Evolutionary conservation across 495 filamentous ascomycete genomes (phyloP).

Genomic region (Pseudoneurospora amorphoporcata): DNA sequence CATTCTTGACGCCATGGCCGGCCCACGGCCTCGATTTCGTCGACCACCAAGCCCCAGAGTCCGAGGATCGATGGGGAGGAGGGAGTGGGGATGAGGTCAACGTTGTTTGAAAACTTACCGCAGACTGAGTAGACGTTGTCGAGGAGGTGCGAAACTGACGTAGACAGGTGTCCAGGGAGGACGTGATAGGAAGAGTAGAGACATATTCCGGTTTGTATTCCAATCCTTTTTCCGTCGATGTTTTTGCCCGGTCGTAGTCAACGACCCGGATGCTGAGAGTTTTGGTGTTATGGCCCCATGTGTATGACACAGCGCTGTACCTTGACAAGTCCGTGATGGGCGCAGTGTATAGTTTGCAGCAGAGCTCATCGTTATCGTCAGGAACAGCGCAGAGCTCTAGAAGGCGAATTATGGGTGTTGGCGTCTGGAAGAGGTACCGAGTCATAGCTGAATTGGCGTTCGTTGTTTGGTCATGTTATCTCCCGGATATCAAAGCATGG

Average conservation of each 20-base stretch:
- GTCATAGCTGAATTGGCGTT: neutral
- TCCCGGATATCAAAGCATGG: neutral
- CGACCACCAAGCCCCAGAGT: neutral
- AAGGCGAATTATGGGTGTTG: neutral
- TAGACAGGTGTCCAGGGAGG: neutral
- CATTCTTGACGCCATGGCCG: neutral
- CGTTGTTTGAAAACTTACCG: neutral
- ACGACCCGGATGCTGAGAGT: neutral
- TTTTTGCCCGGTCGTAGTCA: neutral
- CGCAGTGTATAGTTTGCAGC: neutral
- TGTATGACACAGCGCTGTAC: neutral
- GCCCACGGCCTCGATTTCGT: neutral
- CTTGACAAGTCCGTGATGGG: neutral
- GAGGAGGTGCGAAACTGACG: neutral
- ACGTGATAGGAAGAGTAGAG: neutral
- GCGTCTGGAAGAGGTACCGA: neutral
- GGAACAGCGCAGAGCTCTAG: neutral
- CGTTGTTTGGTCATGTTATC: neutral
- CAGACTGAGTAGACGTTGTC: neutral
- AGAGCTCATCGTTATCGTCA: neutral
- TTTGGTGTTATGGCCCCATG: neutral
- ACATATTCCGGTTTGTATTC: neutral
- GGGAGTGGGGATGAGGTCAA: neutral
- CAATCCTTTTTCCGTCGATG: neutral
- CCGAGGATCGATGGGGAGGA: neutral